Percentiles rank a stretch among this genome's conserved stretches.
phyloP scores from a whole-genome alignment of 1,284 basidiomycete genomes.

The Cutaneotrichosporon cutaneum region DNA sequence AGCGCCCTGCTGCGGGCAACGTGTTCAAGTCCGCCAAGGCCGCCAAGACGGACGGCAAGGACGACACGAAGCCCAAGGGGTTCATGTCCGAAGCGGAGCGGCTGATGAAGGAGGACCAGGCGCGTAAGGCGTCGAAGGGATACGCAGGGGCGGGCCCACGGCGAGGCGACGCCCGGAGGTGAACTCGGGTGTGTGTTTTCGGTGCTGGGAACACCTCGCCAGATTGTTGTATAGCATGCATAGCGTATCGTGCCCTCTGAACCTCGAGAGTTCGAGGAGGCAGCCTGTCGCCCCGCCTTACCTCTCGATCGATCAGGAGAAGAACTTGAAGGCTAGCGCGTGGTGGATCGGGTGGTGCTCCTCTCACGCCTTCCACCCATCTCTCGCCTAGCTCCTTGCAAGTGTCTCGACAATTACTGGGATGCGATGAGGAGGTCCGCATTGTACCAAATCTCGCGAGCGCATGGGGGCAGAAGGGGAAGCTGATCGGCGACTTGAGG shows the following conservation, averaged over 20 bases:
- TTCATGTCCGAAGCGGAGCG: constrained; percentile 76
- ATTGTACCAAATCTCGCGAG: too few species aligned
- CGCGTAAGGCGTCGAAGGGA: constrained; percentile 59
- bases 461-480: too few species aligned
- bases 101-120: constrained; percentile 81
- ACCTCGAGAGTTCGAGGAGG: neutral
- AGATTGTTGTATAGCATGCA: constrained; percentile 4
- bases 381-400: too few species aligned
- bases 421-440: too few species aligned
- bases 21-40: constrained; percentile 61
- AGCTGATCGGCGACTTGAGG: too few species aligned
- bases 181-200: neutral
- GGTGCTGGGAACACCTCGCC: neutral
- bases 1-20: constrained; percentile 59
- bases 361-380: too few species aligned
- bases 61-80: constrained; percentile 53
- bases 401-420: too few species aligned
- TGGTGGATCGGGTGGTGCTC: too few species aligned
- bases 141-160: constrained; percentile 17
- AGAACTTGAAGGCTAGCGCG: too few species aligned
- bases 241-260: neutral
- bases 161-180: constrained; percentile 8
- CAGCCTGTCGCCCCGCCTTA: too few species aligned
- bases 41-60: constrained; percentile 57
- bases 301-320: too few species aligned